Evolutionary conservation across 2,329 filamentous ascomycete species (phyloP).

Genomic region (Trichophyton benhamiae): DNA sequence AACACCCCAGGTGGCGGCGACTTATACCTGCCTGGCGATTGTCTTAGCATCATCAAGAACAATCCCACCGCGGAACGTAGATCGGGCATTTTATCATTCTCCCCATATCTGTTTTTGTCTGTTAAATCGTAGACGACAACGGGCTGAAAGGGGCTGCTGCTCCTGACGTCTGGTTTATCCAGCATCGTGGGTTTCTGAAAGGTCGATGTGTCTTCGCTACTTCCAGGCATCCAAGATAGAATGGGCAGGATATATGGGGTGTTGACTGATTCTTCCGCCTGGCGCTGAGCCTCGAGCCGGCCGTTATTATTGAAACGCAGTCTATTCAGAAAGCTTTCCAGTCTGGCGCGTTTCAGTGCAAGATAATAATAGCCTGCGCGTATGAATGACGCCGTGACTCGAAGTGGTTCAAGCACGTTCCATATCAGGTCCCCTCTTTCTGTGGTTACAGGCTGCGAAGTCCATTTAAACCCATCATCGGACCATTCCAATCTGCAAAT

Average conservation of each 20-base stretch:
- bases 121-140: not conserved
- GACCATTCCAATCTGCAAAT: conserved; percentile 4
- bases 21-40: not conserved
- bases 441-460: conserved; percentile 6
- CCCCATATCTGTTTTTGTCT: not conserved
- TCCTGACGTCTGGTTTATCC: not conserved
- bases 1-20: conserved; percentile 4
- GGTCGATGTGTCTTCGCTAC: not conserved
- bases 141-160: not conserved
- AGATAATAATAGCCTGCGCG: not conserved
- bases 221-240: not conserved
- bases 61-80: not conserved
- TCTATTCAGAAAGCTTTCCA: not conserved
- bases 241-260: not conserved
- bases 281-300: not conserved
- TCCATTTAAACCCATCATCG: conserved; percentile 7
- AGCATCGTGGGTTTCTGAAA: not conserved
- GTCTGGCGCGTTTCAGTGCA: not conserved
- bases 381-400: not conserved
- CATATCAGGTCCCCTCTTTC: conserved; percentile 10
- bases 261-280: not conserved
- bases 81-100: not conserved
- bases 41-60: not conserved
- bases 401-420: not conserved
- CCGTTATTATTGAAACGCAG: not conserved